These are phyloP conservation scores for Salix arbutifolia DNA, from an alignment of 345 rosid species.

Conservation along the genomic window DNA sequence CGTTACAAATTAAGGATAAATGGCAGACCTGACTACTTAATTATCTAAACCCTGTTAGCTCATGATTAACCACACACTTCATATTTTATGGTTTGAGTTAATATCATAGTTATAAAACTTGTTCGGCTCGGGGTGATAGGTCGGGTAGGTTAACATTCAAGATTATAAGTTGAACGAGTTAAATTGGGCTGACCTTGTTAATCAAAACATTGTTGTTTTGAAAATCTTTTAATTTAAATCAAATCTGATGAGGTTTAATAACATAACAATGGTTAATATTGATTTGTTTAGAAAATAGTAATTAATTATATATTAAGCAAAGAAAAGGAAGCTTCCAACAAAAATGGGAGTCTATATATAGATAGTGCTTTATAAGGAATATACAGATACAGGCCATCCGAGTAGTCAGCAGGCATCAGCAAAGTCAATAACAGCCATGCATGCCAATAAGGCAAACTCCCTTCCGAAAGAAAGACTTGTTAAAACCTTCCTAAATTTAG, in stretches of 20 bases:
- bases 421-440: constrained; percentile 1
- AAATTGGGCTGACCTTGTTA: too few species aligned
- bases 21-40: neutral
- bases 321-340: neutral
- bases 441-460: neutral
- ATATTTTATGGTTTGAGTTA: neutral
- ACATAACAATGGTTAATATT: neutral
- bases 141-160: too few species aligned
- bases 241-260: too few species aligned
- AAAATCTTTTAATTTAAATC: too few species aligned
- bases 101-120: neutral
- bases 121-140: too few species aligned
- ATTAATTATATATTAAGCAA: neutral
- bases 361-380: neutral
- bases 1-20: too few species aligned
- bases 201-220: too few species aligned
- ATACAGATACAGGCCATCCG: neutral
- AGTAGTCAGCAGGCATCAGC: neutral
- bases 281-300: neutral
- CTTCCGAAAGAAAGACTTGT: neutral
- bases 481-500: constrained; percentile 27
- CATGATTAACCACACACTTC: neutral
- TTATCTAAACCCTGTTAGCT: neutral
- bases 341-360: neutral
- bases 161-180: too few species aligned